Evolutionary conservation across 2,329 filamentous ascomycete genomes (phyloP).

Genomic region (Didymella arachidicola): DNA sequence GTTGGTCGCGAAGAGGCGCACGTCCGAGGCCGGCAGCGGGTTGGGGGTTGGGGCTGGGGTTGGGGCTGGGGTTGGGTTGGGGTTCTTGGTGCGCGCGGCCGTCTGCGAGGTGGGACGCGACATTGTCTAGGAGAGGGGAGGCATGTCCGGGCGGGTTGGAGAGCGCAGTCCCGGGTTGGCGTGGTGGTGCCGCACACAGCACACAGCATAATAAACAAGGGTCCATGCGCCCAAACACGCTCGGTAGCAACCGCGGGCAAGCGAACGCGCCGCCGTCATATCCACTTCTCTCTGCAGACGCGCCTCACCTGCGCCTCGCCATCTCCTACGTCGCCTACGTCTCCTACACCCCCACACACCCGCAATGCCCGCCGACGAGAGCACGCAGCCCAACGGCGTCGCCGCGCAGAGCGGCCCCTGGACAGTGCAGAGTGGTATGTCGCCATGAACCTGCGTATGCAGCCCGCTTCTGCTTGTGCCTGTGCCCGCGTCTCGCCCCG

Average conservation of each 20-base stretch:
- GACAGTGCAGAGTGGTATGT: background rate
- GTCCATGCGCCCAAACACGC: background rate
- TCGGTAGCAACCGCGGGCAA: background rate
- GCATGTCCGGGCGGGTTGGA: slow-evolving; percentile 9
- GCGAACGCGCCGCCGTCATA: background rate
- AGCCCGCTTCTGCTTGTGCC: background rate
- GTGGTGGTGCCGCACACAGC: background rate
- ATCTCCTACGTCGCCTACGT: too few relatives aligned
- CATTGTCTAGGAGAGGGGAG: slow-evolving; percentile 27
- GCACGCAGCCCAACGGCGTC: slow-evolving; percentile 53
- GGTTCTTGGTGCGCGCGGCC: slow-evolving; percentile 17
- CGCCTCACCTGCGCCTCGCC: background rate
- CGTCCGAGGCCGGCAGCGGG: slow-evolving; percentile 37
- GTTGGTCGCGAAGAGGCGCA: slow-evolving; percentile 77
- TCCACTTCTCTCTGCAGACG: background rate
- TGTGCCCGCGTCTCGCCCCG: too few relatives aligned
- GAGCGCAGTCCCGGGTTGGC: background rate
- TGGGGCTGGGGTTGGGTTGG: background rate
- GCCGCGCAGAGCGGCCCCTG: slow-evolving; percentile 21
- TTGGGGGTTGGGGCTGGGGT: slow-evolving; percentile 15
- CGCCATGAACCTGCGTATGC: background rate
- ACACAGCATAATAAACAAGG: too few relatives aligned
- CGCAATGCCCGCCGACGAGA: slow-evolving; percentile 45
- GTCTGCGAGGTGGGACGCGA: slow-evolving; percentile 38
- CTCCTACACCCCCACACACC: background rate